phyloP scores from a whole-genome alignment of 2,329 filamentous ascomycete species.

The Westerdykella ornata region DNA sequence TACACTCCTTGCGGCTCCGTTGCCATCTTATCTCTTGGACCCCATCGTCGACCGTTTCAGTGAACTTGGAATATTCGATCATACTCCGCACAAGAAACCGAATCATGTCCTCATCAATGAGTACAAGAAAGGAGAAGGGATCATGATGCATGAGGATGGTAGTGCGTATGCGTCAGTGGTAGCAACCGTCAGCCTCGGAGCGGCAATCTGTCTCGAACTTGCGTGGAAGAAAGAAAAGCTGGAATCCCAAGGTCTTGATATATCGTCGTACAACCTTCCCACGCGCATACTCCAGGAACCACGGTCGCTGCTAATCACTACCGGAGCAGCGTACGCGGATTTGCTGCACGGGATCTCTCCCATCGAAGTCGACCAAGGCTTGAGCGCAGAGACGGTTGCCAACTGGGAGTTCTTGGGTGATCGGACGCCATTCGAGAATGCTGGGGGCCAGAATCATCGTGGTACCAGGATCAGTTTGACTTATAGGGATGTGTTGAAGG shows the following conservation, averaged over 20 bases:
- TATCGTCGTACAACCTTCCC: slow-evolving; percentile 17
- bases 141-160: slow-evolving; percentile 95
- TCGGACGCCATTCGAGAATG: slow-evolving; percentile 17
- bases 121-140: slow-evolving; percentile 81
- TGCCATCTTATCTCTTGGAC: slow-evolving; percentile 68
- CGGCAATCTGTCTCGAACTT: slow-evolving; percentile 70
- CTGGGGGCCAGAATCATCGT: slow-evolving; percentile 52
- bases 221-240: slow-evolving; percentile 38
- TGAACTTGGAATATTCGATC: slow-evolving; percentile 46
- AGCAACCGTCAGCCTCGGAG: slow-evolving; percentile 81
- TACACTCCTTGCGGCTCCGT: slow-evolving; percentile 63
- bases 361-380: slow-evolving; percentile 55
- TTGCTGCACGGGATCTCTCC: slow-evolving; percentile 71
- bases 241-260: neutral
- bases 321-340: slow-evolving; percentile 59
- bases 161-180: slow-evolving; percentile 80
- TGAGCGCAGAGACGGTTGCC: slow-evolving; percentile 52
- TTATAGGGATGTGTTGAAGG: slow-evolving; percentile 71
- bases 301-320: slow-evolving; percentile 69
- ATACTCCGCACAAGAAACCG: slow-evolving; percentile 66
- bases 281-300: slow-evolving; percentile 72
- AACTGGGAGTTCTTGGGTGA: slow-evolving; percentile 66
- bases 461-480: slow-evolving; percentile 65
- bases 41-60: slow-evolving; percentile 59
- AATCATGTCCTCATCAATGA: slow-evolving; percentile 96